Percentiles rank a stretch among this genome's conserved stretches.
These are phyloP conservation scores for Agaricus bisporus DNA, from an alignment of 768 basidiomycete genomes.

Conservation along the genomic window DNA sequence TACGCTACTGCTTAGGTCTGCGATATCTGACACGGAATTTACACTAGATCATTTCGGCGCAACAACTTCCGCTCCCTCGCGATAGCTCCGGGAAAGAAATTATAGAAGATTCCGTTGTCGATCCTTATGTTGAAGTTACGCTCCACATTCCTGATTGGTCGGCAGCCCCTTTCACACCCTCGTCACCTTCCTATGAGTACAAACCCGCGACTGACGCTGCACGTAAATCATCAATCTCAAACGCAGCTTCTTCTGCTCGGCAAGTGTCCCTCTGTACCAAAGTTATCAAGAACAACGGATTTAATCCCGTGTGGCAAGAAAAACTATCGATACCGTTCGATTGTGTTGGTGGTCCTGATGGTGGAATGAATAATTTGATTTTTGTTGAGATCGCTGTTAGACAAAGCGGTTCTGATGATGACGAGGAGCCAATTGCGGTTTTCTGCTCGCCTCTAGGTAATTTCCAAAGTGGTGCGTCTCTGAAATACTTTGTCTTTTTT, in stretches of 20 bases:
- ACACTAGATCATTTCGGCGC: slow-evolving; percentile 64
- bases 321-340: slow-evolving; percentile 65
- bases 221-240: slow-evolving; percentile 18
- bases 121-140: slow-evolving; percentile 68
- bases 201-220: slow-evolving; percentile 14
- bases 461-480: slow-evolving; percentile 56
- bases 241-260: slow-evolving; percentile 26
- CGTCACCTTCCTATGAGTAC: background rate
- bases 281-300: slow-evolving; percentile 79
- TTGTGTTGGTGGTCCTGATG: slow-evolving; percentile 48
- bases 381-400: slow-evolving; percentile 79
- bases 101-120: slow-evolving; percentile 42
- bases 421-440: slow-evolving; percentile 61
- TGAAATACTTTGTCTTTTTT: background rate
- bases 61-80: slow-evolving; percentile 80
- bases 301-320: slow-evolving; percentile 89
- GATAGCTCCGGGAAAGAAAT: slow-evolving; percentile 65
- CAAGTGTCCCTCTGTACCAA: slow-evolving; percentile 52
- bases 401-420: slow-evolving; percentile 54
- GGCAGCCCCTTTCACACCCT: slow-evolving; percentile 17
- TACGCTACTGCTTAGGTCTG: background rate
- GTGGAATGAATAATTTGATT: slow-evolving; percentile 71
- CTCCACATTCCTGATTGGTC: slow-evolving; percentile 76
- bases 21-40: background rate
- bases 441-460: slow-evolving; percentile 71